Base-by-base conservation (phyloP, 2,329 filamentous ascomycete species). In the Colletotrichum sp. region DNA sequence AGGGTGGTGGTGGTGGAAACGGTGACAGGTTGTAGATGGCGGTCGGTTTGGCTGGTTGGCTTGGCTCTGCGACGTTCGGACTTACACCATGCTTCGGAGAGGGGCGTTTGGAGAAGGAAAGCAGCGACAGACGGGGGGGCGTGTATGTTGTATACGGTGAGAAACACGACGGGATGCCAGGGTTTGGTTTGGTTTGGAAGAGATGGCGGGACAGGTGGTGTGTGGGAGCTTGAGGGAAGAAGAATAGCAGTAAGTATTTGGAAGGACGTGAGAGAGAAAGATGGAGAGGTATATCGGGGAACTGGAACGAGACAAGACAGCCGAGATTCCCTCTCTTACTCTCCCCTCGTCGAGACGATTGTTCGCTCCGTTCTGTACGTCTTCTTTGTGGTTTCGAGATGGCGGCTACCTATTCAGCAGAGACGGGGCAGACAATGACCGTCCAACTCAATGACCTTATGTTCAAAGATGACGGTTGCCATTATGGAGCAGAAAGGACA, bases 371-470 rank as follows among this genome's bases (percentile, higher is more conserved):
- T 63, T 55, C 62, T 71, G 68, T 75, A 66, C 39, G 30, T 52
- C 55, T 70, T 36, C 66, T 69, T 76, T 73, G 70, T 71, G 57
- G 57, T 72, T 52, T 67, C 65, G 39, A 73, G 70, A 63, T 44
- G 39, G 48, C 28, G 70, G 65, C 64, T 67, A 59, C 57, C 59
- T 32, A 59, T 75, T 71, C 65, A 75, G 69, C 72, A 74, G 64
- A 48, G 32, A 22, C 36, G 57, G 55, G 60, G 57, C 70, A 71
- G 75, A 79, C 78, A 80, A 80, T 79, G 79, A 69, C 70, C 24
- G 30, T 74, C 63, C 70, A 66, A 48, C 57, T 79, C 71, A 77
- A 79, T 80, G 78, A 77, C 68, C 60, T 79, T 79, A 76, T 78
- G 72, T 69, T 71, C 66, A 72, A 75, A 69, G 64, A 55, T 63